Base-by-base conservation (phyloP, 2,329 filamentous ascomycete species). In the Pseudocercospora macadamiae region DNA sequence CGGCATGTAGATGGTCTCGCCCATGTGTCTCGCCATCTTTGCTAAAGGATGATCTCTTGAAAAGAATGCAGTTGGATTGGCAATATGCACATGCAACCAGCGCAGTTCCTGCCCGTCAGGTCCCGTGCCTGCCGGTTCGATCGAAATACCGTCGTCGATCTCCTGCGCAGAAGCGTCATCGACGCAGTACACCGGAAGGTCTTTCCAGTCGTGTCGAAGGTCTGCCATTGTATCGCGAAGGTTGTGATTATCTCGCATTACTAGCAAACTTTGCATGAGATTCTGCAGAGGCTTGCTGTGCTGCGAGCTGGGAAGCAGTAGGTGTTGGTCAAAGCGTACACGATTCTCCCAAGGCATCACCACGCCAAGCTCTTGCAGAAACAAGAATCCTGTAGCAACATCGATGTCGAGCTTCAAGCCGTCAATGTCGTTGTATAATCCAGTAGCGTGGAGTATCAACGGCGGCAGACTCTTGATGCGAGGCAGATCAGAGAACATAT, bases 21-120 rank as follows among this genome's bases (percentile, higher is more conserved):
- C 77, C 67, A 84, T 80, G 45, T 85, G 78, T 58, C 86, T 81
- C 45, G 90, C 86, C 67, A 85, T 84, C 60, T 82, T 78, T 30
- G 83, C 82, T 6, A 90, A 73, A 7, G 79, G 75, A 34, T 86
- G 84, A 19, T 84, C 77, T 16, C 84, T 83, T 18, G 76, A 67
- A 62, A 95, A 85, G 59, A 84, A 83, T 4, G 90, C 89, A 2
- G 88, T 88, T 7, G 90, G 90, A 68, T 95, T 91, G 12, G 91
- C 90, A 39, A 89, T 83, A 71, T 95, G 90, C 28, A 91, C 75
- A 68, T 92, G 89, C 26, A 93, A 78, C 90, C 90, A 95, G 68
- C 84, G 85, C 64, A 89, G 80, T n/a, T 63, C 69, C 21, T 60
- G 61, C 71, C 18, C 79, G 37, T 67, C 60, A 2, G 52, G 26